Base-by-base conservation (phyloP, 345 rosid genomes). In the Lumnitzera racemosa region DNA sequence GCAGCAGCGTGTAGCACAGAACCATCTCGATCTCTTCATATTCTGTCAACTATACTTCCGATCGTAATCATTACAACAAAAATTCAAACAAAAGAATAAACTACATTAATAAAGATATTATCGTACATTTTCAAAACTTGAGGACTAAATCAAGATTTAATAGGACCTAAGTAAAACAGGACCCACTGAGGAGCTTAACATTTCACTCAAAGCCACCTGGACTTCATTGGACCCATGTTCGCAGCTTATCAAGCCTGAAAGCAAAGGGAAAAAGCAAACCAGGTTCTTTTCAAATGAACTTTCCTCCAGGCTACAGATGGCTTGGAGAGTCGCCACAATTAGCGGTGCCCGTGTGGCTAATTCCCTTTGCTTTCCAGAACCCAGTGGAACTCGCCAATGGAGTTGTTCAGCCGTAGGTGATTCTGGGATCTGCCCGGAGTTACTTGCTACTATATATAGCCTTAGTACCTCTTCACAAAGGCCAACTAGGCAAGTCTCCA, bases 171-270 rank as follows among this genome's bases (percentile, higher is more conserved):
- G 90, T 70, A 92, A 70, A 51, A 92, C 51, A 15, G 96, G 91
- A 52, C 97, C 97, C 29, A 92, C 89, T 5, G 90, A 84, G 52
- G 87, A 76, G 67, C 81, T 78, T 31, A 92, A 86, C 88, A 90
- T 87, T 64, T 87, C 96, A 59, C 97, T 82, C 60, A 92, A 94
- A 59, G 98, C 98, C 62, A 80, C 67, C 77, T 84, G 97, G 51
- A 92, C 91, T 70, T 92, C 98, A 51, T 77, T 81, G 6, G 98
- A 82, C 27, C 98, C 98, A 49, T 92, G 98, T 65, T 92, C 96
- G 57, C 97, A 85, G 70, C 96, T 85, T 74, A 89, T 73, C 82
- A 92, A 80, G 77, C 81, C 74, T 20, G 84, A 82, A 55, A 92
- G 78, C 49, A 92, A 80, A 0, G 98, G 97, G 63, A 92, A 92